Base-by-base conservation (phyloP, 2,329 filamentous ascomycete species). In the Ascochyta koolunga region DNA sequence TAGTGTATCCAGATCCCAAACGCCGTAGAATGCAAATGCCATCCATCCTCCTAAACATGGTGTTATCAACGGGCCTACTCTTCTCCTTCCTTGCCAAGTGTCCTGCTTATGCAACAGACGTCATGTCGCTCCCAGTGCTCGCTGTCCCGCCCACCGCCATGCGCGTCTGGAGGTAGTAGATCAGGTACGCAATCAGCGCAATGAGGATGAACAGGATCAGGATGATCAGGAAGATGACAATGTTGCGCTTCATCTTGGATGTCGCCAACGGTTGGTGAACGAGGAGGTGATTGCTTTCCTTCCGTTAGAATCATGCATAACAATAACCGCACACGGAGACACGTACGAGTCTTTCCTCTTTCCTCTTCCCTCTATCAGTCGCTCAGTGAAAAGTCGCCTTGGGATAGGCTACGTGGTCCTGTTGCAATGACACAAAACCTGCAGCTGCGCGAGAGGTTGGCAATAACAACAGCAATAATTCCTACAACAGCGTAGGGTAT, bases 171-270 rank as follows among this genome's bases (percentile, higher is more conserved):
- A 79, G 73, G 68, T 76, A 78, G 73, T 79, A 82, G 68, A 82
- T 81, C 38, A 72, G 60, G 69, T 80, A 81, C 39, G 74, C 79
- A 69, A 81, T 79, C 24, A 79, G 65, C 25, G 76, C 77, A 46
- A 81, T 77, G 44, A 81, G 72, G 65, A 81, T 73, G 74, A 82
- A 80, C 65, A 82, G 79, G 69, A 81, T 76, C 63, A 82, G 75
- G 69, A 82, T 77, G 70, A 82, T 81, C 64, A 80, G 71, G 70
- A 79, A 79, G 72, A 82, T 79, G 73, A 79, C 78, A 60, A 82
- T 72, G 71, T 82, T 82, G 71, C 78, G 78, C 70, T 79, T 72
- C 79, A 82, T 82, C 39, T 44, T 77, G 56, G 54, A 15, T 18
- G 15, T 16, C 9, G 15, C n/a, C 6, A 9, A 35, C 16, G 9